Base-by-base conservation (phyloP, 257 asterid genomes). In the Agastache rugosa region DNA sequence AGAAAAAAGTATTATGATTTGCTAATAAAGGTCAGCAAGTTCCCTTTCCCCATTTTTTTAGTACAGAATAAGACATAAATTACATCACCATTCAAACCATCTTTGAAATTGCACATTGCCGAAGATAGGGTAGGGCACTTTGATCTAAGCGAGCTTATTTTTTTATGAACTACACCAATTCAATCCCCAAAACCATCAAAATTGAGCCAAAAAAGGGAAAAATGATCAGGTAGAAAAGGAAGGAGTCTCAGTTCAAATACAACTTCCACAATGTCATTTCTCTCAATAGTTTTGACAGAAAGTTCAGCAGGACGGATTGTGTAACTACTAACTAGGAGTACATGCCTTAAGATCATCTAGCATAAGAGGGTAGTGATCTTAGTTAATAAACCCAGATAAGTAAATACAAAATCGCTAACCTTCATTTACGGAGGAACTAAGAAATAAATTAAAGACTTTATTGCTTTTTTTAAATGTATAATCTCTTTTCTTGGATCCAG, bases 281-380 rank as follows among this genome's bases (percentile, higher is more conserved):
- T 64, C 25, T 34, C 50, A 42, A 44, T 68, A 58, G 59, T 27
- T 42, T 63, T 77, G 39, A 55, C 47, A 47, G 39, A 47, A 63
- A 50, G 17, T 71, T 59, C 34, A 71, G 22, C 58, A 63, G 12
- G 56, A 31, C 47, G n/a, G 48, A 41, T 11, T 14, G 23, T 1
- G 31, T 54, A 16, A 14, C 44, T 16, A 54, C 61, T 54, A 53
- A 53, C 12, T 8, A 53, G 59, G 39, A 67, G 55, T 17, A 44
- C 62, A 45, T 45, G 19, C 68, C 50, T 55, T 54, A 67, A 55
- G 51, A 75, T 53, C 62, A 66, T 37, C 31, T 17, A 56, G 63
- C 42, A 23, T 63, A 61, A 69, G 58, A 63, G 65, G 60, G 51
- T 47, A n/a, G 53, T 60, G 39, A 42, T 8, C 53, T 11, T 20